A percentile compares a stretch with the other conserved stretches of the same genome.
Conservation (phyloP, 225 moss, liverwort and hornwort genomes). For the Takakia lepidozioides region DNA sequence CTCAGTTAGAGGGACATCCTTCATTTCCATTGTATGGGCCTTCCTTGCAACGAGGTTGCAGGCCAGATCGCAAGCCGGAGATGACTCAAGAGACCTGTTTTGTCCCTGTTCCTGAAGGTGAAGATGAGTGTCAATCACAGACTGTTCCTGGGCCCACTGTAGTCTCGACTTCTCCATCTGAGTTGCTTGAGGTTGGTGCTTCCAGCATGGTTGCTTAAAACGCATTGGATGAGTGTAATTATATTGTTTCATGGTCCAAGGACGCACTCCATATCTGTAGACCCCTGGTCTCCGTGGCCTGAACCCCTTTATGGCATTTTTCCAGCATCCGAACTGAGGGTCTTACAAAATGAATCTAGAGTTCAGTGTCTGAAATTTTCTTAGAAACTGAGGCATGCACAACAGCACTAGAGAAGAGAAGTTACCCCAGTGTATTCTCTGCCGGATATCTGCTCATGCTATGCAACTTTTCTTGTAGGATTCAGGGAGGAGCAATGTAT, state of each 20-base stretch:
- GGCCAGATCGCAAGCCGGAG: conserved; percentile 6
- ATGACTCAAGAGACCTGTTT: background rate
- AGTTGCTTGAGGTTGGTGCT: background rate
- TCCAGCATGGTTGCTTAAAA: background rate
- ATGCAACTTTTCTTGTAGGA: conserved; percentile 1
- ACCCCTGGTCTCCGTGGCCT: no score
- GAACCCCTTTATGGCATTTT: no score
- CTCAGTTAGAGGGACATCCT: no score
- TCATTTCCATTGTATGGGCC: conserved; percentile 17
- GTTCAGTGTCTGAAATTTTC: background rate
- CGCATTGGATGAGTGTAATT: background rate
- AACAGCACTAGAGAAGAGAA: background rate
- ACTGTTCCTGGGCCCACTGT: background rate
- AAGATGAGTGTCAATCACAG: background rate
- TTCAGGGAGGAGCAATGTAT: background rate
- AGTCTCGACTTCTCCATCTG: background rate
- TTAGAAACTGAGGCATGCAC: background rate
- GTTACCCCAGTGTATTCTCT: background rate
- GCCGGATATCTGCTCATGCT: background rate
- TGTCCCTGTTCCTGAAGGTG: background rate
- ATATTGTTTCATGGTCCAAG: no score
- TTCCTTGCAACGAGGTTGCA: conserved; percentile 30
- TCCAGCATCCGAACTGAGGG: no score
- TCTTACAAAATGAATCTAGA: no score
- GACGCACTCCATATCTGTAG: no score